phyloP scores from a whole-genome alignment of 805 yeast genomes.

The Jamesozyma spencerorum region DNA sequence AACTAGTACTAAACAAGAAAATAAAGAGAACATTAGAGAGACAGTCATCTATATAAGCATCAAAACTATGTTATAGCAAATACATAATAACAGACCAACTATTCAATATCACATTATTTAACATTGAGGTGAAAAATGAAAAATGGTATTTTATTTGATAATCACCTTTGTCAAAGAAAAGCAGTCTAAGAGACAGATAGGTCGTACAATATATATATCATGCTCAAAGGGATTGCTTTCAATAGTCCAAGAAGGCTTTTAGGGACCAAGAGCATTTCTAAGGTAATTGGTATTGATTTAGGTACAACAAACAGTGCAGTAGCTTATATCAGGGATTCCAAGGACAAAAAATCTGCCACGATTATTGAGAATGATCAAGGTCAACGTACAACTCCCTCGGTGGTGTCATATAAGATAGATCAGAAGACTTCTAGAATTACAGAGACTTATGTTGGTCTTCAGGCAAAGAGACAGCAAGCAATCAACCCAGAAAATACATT shows the following conservation, averaged over 20 bases:
- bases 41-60: neutral
- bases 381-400: slow-evolving; percentile 68
- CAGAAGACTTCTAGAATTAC: slow-evolving; percentile 1
- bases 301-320: slow-evolving; percentile 87
- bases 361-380: slow-evolving; percentile 71
- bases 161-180: neutral
- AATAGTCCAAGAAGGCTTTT: neutral
- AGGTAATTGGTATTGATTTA: slow-evolving; percentile 69
- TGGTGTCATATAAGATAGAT: slow-evolving; percentile 52
- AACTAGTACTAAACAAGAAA: neutral
- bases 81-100: neutral
- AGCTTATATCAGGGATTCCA: slow-evolving; percentile 37
- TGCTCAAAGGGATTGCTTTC: neutral
- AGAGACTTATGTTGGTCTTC: slow-evolving; percentile 47
- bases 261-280: slow-evolving; percentile 1
- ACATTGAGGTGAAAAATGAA: neutral
- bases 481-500: slow-evolving; percentile 71
- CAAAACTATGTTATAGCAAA: too few species aligned
- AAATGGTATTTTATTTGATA: neutral
- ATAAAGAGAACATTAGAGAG: neutral
- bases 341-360: slow-evolving; percentile 52
- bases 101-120: too few species aligned
- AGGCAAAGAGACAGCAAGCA: slow-evolving; percentile 71
- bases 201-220: too few species aligned
- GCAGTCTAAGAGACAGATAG: too few species aligned